phyloP scores from a whole-genome alignment of 2,329 filamentous ascomycete genomes.

The Thelonectria blattea region DNA sequence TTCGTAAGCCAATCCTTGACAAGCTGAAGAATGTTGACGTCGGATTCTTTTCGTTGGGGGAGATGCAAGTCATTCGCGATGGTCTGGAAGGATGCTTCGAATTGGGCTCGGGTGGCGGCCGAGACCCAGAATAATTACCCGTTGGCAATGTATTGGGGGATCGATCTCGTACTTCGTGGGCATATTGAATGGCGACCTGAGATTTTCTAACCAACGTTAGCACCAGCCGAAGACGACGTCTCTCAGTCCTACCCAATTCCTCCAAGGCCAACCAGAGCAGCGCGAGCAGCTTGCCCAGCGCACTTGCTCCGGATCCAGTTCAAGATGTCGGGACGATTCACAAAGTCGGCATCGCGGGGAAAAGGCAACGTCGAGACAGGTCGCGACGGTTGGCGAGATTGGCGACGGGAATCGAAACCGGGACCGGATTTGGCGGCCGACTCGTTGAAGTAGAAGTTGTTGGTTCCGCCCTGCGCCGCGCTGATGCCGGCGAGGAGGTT shows the following conservation, averaged over 20 bases:
- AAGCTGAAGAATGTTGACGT: slow-evolving; percentile 9
- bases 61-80: slow-evolving; percentile 15
- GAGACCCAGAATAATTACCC: slow-evolving; percentile 18
- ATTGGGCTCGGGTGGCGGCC: slow-evolving; percentile 5
- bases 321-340: slow-evolving; percentile 10
- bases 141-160: slow-evolving; percentile 1
- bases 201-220: slow-evolving; percentile 10
- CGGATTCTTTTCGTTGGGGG: slow-evolving; percentile 5
- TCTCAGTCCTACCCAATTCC: slow-evolving; percentile 14
- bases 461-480: neutral
- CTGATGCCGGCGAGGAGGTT: no score
- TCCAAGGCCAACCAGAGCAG: slow-evolving; percentile 18
- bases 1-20: slow-evolving; percentile 9
- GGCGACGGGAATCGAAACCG: no score
- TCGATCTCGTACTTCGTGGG: slow-evolving; percentile 2
- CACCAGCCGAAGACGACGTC: no score
- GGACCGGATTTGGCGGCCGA: neutral
- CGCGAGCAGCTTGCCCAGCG: neutral
- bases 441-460: neutral
- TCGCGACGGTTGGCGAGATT: no score
- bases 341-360: slow-evolving; percentile 8
- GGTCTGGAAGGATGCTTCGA: slow-evolving; percentile 15
- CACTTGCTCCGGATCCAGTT: slow-evolving; percentile 3
- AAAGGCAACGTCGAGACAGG: slow-evolving; percentile 13
- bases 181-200: slow-evolving; percentile 16